Percentiles rank a stretch among this genome's conserved stretches.
phyloP scores from a whole-genome alignment of 1,284 basidiomycete species.

The Ceraceosorus guamensis region DNA sequence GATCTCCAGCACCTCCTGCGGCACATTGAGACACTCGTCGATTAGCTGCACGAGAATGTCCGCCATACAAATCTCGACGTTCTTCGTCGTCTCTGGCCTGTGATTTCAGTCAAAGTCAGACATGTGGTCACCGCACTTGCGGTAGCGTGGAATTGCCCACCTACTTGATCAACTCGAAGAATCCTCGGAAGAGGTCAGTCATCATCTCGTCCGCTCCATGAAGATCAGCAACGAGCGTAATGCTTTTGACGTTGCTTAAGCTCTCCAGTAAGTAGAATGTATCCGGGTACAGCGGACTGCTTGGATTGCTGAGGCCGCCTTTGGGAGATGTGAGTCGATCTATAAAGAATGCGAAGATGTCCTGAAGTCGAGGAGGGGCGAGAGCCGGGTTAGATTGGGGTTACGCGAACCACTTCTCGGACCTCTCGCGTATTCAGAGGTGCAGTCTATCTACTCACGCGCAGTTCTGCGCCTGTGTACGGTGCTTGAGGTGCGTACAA shows the following conservation, averaged over 20 bases:
- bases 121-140: not conserved
- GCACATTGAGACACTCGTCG: slow-evolving; percentile 72
- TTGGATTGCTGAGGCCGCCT: slow-evolving; percentile 28
- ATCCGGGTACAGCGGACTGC: slow-evolving; percentile 28
- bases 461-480: slow-evolving; percentile 74
- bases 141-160: slow-evolving; percentile 16
- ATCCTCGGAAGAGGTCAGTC: slow-evolving; percentile 69
- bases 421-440: not conserved
- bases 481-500: slow-evolving; percentile 96
- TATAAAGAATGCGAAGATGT: slow-evolving; percentile 57
- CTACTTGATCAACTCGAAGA: slow-evolving; percentile 71
- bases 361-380: slow-evolving; percentile 11
- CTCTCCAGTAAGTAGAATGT: slow-evolving; percentile 74
- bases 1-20: slow-evolving; percentile 68
- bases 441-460: slow-evolving; percentile 43
- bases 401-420: not conserved
- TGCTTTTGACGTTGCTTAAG: slow-evolving; percentile 85
- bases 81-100: slow-evolving; percentile 57
- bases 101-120: not conserved
- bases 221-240: slow-evolving; percentile 86
- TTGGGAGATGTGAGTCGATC: slow-evolving; percentile 31
- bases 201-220: slow-evolving; percentile 79
- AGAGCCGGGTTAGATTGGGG: not conserved
- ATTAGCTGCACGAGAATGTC: slow-evolving; percentile 84
- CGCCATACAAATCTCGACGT: slow-evolving; percentile 76